These are phyloP conservation scores for Plantago coronopus DNA, from an alignment of 305 asterid species.

Conservation along the genomic window DNA sequence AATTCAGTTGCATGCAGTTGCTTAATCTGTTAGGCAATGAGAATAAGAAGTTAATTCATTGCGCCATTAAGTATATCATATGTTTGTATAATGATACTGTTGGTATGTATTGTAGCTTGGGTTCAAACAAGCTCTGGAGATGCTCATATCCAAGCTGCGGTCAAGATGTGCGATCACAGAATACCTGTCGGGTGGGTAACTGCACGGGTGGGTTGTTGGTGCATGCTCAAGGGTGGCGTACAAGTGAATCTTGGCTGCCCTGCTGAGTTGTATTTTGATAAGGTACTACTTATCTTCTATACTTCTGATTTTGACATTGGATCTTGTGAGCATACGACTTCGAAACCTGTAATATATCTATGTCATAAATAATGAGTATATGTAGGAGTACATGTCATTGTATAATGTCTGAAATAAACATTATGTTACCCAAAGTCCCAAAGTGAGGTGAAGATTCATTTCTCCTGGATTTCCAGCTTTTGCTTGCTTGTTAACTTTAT, in stretches of 20 bases:
- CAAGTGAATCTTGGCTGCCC: slow-evolving; percentile 6
- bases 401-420: too few species aligned
- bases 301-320: not conserved
- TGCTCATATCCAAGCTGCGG: not conserved
- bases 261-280: slow-evolving; percentile 13
- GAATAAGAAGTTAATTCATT: too few species aligned
- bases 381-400: too few species aligned
- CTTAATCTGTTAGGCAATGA: too few species aligned
- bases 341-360: too few species aligned
- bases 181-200: slow-evolving; percentile 14
- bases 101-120: not conserved
- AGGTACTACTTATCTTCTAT: slow-evolving; percentile 2
- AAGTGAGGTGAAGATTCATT: too few species aligned
- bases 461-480: too few species aligned
- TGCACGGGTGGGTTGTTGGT: slow-evolving; percentile 21
- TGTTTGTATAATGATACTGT: not conserved
- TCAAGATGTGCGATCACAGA: not conserved
- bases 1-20: too few species aligned
- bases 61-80: too few species aligned
- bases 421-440: too few species aligned
- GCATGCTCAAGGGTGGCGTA: slow-evolving; percentile 25
- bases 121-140: slow-evolving; percentile 4
- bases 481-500: not conserved
- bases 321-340: not conserved
- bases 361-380: too few species aligned